Conservation (phyloP, 805 yeast species). For the Myxozyma sirexii region DNA sequence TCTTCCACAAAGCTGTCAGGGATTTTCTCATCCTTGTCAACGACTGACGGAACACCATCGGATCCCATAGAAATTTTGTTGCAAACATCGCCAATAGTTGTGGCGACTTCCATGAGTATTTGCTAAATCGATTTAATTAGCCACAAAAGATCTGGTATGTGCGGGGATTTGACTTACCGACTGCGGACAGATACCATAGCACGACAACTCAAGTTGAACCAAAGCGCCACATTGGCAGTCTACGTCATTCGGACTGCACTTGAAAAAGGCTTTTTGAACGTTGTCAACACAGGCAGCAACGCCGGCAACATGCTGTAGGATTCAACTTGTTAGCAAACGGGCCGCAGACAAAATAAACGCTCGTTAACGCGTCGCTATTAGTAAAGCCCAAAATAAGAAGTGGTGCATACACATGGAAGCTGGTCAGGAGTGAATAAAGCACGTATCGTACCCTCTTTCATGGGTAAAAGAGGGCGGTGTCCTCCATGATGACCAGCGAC, state of each 20-base stretch:
- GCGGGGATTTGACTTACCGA: too few relatives aligned
- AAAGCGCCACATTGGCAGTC: slow-evolving; percentile 32
- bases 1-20: slow-evolving; percentile 8
- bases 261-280: slow-evolving; percentile 22
- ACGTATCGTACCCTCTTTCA: slow-evolving; percentile 1
- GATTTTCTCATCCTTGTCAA: slow-evolving; percentile 11
- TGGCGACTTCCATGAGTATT: slow-evolving; percentile 21
- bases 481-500: slow-evolving; percentile 5
- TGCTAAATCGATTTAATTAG: slow-evolving; percentile 5
- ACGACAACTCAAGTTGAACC: slow-evolving; percentile 30
- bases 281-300: slow-evolving; percentile 32
- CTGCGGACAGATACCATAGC: slow-evolving; percentile 34
- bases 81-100: slow-evolving; percentile 27
- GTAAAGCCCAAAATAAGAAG: neutral
- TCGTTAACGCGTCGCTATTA: neutral
- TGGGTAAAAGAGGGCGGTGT: neutral
- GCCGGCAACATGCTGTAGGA: slow-evolving; percentile 27
- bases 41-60: neutral
- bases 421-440: slow-evolving; percentile 29
- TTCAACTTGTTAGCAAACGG: neutral
- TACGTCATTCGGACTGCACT: slow-evolving; percentile 16
- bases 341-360: neutral
- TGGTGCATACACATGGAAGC: slow-evolving; percentile 29
- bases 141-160: too few relatives aligned
- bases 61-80: slow-evolving; percentile 16